Base-by-base conservation (phyloP, 2,329 filamentous ascomycete species). In the Elsinoe arachidis region DNA sequence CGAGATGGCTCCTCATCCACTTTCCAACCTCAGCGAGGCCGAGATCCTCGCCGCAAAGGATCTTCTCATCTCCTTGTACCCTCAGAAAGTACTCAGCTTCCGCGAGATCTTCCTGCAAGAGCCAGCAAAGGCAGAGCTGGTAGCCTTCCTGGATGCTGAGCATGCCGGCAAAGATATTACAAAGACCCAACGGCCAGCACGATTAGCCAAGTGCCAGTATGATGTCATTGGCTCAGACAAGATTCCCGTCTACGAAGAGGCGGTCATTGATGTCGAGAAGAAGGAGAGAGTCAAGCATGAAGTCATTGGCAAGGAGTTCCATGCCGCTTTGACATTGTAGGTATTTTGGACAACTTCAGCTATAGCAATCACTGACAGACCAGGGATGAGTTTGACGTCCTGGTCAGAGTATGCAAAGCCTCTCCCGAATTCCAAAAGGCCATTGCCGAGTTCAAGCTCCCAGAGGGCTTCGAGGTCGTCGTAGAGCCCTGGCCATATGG, bases 171-270 rank as follows among this genome's bases (percentile, higher is more conserved):
- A 59, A 56, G 9, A 60, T 12, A 37, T 64, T 63, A 19, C 56
- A n/a, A 47, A 58, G 10, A 62, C 62, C 5, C 59, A 63, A 26
- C 55, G 60, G 21, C 65, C 66, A 11, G 70, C 75, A 6, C 73
- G 80, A 30, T 64, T 79, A 52, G 80, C 79, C 1, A 73, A 77
- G 44, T 77, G 78, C 34, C 75, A 79, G 61, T 84, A 83, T 69
- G 80, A 79, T 67, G 74, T 83, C 51, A 75, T 82, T 58, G 76
- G 78, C 1, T 63, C 67, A 4, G 76, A 80, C 41, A 77, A 75
- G 41, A 69, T 78, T 5, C 77, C 77, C 5, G 75, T 77, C 55
- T 84, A 80, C 61, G 73, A 79, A 43, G 80, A 84, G 62, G 76
- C 78, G 0, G 66, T 80, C 30, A 70, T 69, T n/a, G 64, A 69